Conservation (phyloP, 352 stramenopile genomes). For the Phytophthora cactorum region DNA sequence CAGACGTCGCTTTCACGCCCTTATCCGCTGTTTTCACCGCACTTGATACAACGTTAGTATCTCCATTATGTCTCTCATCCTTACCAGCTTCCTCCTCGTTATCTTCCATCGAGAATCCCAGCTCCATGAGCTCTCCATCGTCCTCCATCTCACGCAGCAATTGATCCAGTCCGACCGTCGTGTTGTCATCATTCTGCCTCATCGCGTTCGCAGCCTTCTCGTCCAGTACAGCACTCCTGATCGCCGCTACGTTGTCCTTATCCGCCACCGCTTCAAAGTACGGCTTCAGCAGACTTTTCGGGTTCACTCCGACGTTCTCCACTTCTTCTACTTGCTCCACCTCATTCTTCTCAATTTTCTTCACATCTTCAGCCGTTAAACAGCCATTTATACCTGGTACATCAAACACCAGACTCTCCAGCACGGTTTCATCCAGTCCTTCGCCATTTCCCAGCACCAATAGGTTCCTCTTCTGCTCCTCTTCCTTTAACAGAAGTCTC, state of each 20-base stretch:
- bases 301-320: conserved; percentile 64
- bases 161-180: conserved; percentile 69
- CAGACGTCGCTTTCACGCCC: background rate
- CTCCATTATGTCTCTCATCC: conserved; percentile 2
- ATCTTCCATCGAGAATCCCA: conserved; percentile 63
- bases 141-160: conserved; percentile 74
- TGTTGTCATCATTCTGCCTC: conserved; percentile 52
- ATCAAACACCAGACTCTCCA: conserved; percentile 56
- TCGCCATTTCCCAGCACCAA: conserved; percentile 36
- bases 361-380: conserved; percentile 58
- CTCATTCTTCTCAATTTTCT: conserved; percentile 28
- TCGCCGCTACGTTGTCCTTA: conserved; percentile 51
- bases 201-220: conserved; percentile 71
- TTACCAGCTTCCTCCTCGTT: conserved; percentile 33
- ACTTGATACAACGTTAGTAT: conserved; percentile 5
- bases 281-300: conserved; percentile 55
- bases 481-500: conserved; percentile 22
- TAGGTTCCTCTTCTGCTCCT: conserved; percentile 48
- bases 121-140: conserved; percentile 62
- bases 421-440: conserved; percentile 32
- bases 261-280: conserved; percentile 76
- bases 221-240: conserved; percentile 63
- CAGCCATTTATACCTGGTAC: conserved; percentile 62
- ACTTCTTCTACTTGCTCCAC: conserved; percentile 8
- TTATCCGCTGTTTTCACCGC: background rate